These are phyloP conservation scores for Talaromyces borbonicus DNA, from an alignment of 495 filamentous ascomycete genomes.

Conservation along the genomic window DNA sequence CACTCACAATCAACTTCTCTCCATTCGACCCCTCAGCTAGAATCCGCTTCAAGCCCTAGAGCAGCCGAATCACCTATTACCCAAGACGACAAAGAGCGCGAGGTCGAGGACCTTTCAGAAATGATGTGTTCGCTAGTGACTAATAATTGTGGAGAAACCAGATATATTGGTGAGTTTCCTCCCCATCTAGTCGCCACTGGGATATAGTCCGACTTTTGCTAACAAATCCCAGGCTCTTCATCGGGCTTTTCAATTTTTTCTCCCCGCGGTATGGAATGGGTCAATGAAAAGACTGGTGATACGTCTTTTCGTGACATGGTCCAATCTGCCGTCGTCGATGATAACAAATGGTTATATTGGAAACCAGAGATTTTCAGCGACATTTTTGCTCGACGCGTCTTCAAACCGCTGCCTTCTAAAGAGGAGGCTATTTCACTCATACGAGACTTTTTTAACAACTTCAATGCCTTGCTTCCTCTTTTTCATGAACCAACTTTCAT, in stretches of 20 bases:
- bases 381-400: slow-evolving; percentile 81
- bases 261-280: slow-evolving; percentile 96
- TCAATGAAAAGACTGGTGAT: slow-evolving; percentile 96
- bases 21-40: slow-evolving; percentile 36
- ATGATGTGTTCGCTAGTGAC: slow-evolving; percentile 99
- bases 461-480: slow-evolving; percentile 96
- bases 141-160: slow-evolving; percentile 88
- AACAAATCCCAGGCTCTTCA: slow-evolving; percentile 59
- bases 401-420: slow-evolving; percentile 70
- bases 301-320: slow-evolving; percentile 95
- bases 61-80: slow-evolving; percentile 51
- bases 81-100: slow-evolving; percentile 49
- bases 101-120: slow-evolving; percentile 86
- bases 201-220: slow-evolving; percentile 10
- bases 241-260: slow-evolving; percentile 98
- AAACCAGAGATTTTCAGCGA: slow-evolving; percentile 91
- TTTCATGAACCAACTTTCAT: slow-evolving; percentile 98
- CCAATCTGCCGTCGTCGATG: slow-evolving; percentile 66
- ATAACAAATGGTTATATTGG: slow-evolving; percentile 93
- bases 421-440: slow-evolving; percentile 71
- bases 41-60: slow-evolving; percentile 47
- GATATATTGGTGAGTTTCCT: slow-evolving; percentile 71
- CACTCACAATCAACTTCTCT: slow-evolving; percentile 19
- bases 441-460: slow-evolving; percentile 93
- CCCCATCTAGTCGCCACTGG: background rate